phyloP scores from a whole-genome alignment of 129 eudicot genomes.

The Helichrysum umbraculigerum region DNA sequence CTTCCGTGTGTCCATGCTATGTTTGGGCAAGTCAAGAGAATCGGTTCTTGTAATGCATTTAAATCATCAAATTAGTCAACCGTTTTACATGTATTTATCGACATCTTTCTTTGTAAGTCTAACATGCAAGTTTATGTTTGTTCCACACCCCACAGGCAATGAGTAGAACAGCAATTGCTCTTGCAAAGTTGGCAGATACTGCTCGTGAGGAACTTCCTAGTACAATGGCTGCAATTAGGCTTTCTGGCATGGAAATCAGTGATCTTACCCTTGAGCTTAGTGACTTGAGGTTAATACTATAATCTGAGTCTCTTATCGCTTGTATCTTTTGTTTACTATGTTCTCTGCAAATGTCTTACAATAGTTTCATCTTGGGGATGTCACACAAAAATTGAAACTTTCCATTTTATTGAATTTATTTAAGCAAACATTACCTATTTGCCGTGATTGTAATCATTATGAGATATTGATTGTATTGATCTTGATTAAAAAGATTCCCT shows the following conservation, averaged over 20 bases:
- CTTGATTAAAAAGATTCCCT: neutral
- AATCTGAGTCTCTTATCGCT: neutral
- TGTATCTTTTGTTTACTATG: neutral
- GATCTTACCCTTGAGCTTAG: slow-evolving; percentile 85
- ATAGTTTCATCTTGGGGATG: neutral
- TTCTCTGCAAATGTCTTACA: neutral
- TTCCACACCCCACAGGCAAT: slow-evolving; percentile 53
- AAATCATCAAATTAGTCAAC: neutral
- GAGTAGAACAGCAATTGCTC: slow-evolving; percentile 70
- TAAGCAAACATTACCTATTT: neutral
- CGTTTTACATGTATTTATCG: neutral
- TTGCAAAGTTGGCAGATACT: slow-evolving; percentile 82
- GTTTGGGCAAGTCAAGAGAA: neutral
- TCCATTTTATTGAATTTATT: neutral
- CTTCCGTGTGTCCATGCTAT: neutral
- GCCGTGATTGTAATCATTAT: neutral
- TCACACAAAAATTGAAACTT: neutral
- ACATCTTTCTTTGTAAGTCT: neutral
- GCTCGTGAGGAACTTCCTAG: slow-evolving; percentile 88
- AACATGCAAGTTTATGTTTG: slow-evolving; percentile 18
- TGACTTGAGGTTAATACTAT: slow-evolving; percentile 64
- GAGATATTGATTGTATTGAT: neutral
- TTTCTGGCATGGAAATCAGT: slow-evolving; percentile 91
- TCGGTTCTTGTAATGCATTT: neutral
- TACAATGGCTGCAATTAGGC: slow-evolving; percentile 91